These are phyloP conservation scores for Pythium insidiosum DNA, from an alignment of 352 stramenopile species.

Conservation along the genomic window DNA sequence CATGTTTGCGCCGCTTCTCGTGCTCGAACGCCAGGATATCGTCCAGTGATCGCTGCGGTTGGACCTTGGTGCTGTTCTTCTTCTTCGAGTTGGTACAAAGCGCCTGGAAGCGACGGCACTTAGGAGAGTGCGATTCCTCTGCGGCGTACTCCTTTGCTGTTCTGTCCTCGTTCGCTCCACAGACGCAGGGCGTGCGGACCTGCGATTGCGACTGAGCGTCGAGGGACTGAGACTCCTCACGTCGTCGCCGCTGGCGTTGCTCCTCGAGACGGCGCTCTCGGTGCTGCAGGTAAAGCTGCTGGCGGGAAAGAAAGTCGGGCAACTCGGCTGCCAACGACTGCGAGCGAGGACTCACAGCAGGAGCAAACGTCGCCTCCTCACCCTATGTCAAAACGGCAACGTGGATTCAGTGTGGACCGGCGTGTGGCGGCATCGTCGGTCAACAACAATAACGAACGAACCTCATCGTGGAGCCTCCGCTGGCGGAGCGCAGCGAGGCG, in stretches of 20 bases:
- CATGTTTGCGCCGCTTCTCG: constrained; percentile 29
- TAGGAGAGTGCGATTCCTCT: no score
- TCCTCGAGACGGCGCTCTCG: constrained; percentile 8
- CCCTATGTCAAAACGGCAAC: not conserved
- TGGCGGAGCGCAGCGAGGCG: constrained; percentile 1
- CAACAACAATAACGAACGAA: no score
- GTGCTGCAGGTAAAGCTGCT: constrained; percentile 7
- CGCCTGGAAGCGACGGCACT: no score
- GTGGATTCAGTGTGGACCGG: not conserved
- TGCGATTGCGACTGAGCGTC: not conserved
- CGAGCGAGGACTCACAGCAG: constrained; percentile 29
- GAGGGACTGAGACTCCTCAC: not conserved
- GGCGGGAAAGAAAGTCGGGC: constrained; percentile 28
- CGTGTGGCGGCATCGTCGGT: not conserved
- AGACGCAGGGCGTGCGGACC: constrained; percentile 6
- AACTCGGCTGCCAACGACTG: constrained; percentile 24
- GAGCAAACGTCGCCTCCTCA: constrained; percentile 8
- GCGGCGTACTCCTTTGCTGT: no score
- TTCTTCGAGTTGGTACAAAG: not conserved
- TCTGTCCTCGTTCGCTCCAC: constrained; percentile 1
- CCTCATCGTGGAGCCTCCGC: no score
- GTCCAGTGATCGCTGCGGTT: constrained; percentile 33
- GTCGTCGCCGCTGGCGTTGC: not conserved
- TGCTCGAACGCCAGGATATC: constrained; percentile 45
- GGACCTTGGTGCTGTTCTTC: constrained; percentile 8